Conservation (phyloP, 306 rosid genomes). For the Cicer judaicum region DNA sequence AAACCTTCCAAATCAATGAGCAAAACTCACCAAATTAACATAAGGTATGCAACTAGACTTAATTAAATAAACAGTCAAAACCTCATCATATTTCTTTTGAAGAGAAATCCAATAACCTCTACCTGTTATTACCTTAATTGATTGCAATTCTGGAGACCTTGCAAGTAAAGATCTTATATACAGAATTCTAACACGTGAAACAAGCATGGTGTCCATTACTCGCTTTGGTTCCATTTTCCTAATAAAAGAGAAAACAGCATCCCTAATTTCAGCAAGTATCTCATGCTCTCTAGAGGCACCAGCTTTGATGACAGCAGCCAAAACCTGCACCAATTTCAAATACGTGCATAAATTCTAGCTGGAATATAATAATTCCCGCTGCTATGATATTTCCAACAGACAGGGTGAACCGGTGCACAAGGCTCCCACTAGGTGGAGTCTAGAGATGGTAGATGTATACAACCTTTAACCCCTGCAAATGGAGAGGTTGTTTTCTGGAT, state of each 20-base stretch:
- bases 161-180: constrained; percentile 94
- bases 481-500: too few species aligned
- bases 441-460: too few species aligned
- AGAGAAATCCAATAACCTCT: constrained; percentile 16
- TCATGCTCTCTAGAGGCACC: constrained; percentile 99
- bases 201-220: constrained; percentile 99
- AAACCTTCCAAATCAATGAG: constrained; percentile 59
- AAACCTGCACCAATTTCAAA: constrained; percentile 62
- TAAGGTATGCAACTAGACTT: constrained; percentile 44
- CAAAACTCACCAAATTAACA: constrained; percentile 42
- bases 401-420: too few species aligned
- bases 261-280: constrained; percentile 96
- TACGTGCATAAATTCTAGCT: constrained; percentile 25
- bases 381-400: too few species aligned
- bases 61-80: constrained; percentile 25
- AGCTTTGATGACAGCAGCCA: constrained; percentile 98
- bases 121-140: constrained; percentile 76
- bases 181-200: constrained; percentile 95
- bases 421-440: too few species aligned
- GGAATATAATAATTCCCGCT: background rate
- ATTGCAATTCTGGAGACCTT: constrained; percentile 95
- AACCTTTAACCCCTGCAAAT: too few species aligned
- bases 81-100: constrained; percentile 23
- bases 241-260: constrained; percentile 88
- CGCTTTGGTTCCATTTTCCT: constrained; percentile 96